phyloP scores from a whole-genome alignment of 1,284 basidiomycete species.

The Cutaneotrichosporon dermatis region DNA sequence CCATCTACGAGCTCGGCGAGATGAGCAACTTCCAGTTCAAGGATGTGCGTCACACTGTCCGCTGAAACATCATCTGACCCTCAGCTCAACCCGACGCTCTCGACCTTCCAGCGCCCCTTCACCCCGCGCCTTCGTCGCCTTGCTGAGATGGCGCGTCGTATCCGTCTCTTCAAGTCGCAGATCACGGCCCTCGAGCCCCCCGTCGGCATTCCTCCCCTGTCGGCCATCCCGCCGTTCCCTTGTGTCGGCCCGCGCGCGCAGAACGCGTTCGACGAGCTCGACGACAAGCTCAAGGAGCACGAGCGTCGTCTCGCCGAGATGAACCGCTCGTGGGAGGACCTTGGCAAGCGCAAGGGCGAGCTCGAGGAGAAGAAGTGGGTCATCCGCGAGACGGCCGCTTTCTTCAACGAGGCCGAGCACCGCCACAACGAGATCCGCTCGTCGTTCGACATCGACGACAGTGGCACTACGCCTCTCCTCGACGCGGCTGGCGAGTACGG shows the following conservation, averaged over 20 bases:
- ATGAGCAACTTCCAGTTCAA: constrained; percentile 96
- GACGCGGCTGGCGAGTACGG: constrained; percentile 72
- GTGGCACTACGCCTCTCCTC: constrained; percentile 71
- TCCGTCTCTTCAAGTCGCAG: constrained; percentile 83
- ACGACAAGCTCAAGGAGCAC: constrained; percentile 79
- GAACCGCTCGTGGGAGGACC: constrained; percentile 87
- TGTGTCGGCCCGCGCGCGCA: constrained; percentile 85
- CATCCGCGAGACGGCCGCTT: constrained; percentile 89
- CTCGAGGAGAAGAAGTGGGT: constrained; percentile 91
- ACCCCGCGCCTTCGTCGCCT: constrained; percentile 91
- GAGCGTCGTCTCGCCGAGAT: constrained; percentile 82
- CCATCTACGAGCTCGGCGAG: constrained; percentile 90
- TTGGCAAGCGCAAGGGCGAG: constrained; percentile 82
- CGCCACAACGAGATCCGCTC: constrained; percentile 73
- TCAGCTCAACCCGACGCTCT: constrained; percentile 88
- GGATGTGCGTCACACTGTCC: constrained; percentile 61
- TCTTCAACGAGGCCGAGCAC: constrained; percentile 86
- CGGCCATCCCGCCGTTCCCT: constrained; percentile 74
- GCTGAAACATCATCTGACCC: background rate
- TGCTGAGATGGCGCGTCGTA: constrained; percentile 91
- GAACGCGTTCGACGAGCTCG: constrained; percentile 89
- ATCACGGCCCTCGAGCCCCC: constrained; percentile 68
- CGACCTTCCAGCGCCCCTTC: constrained; percentile 97
- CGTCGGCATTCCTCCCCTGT: constrained; percentile 73
- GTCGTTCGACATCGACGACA: constrained; percentile 76